Base-by-base conservation (phyloP, 352 stramenopile species). In the Lagenidium giganteum region DNA sequence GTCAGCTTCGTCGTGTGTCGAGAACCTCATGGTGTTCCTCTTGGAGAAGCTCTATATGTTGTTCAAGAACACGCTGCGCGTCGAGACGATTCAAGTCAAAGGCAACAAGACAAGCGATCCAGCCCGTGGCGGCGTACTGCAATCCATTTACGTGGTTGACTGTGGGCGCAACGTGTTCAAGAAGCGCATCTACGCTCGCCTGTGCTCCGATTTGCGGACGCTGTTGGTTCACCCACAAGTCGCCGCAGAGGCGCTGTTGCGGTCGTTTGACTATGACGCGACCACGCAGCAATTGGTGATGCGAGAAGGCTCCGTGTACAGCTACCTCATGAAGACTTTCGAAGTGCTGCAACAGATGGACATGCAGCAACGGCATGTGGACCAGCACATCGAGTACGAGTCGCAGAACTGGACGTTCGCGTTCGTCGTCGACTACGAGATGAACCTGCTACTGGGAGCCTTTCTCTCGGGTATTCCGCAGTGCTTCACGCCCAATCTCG, bases 371-470 rank as follows among this genome's bases (percentile, higher is more conserved):
- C 74, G 78, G 27, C 73, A 89, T 18, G 49, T 80, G 12, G 55
- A 68, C 14, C 62, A 68, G 8, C 81, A 93, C 57, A 77, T 93
- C 45, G 81, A 93, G 49, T 93, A 80, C 43, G 81, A 90, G 49
- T 89, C 75, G 11, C 66, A 87, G 47, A 85, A 83, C 47, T 93
- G 81, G 81, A 87, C 76, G 9, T 83, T 78, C 47, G 77, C 81
- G 18, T 90, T 93, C 31, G 76, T 93, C 6, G 70, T 84, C 28
- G 77, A 88, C 45, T 90, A 93, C 30, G 81, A 93, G 38, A 57
- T 90, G 25, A 88, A 87, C 41, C 42, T 90, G n/a, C 49, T 93
- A 14, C 57, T 89, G 8, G 68, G 64, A 26, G 70, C 77, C 16
- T 87, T 89, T 44, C 49, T 87, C 11, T 67, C 64, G 11, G 70